A percentile compares a stretch with the other conserved stretches of the same genome.
Evolutionary conservation across 2,329 filamentous ascomycete species (phyloP).

Genomic region (Fusarium sp.): DNA sequence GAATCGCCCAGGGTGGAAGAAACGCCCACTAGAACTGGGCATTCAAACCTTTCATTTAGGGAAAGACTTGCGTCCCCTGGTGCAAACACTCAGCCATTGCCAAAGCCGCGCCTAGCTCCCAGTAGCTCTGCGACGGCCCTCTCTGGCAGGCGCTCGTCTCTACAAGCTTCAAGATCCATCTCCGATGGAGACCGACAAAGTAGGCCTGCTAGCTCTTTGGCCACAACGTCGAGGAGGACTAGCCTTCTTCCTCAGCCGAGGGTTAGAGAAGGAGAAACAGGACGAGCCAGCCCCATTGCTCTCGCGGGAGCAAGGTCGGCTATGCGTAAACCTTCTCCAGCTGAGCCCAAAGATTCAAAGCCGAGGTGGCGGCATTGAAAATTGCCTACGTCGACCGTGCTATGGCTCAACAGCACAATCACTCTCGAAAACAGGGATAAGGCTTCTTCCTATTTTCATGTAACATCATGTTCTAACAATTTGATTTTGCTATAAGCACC

Average conservation of each 20-base stretch:
- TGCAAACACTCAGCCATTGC: constrained; percentile 63
- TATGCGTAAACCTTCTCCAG: constrained; percentile 49
- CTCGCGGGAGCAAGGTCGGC: constrained; percentile 61
- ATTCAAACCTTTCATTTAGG: constrained; percentile 67
- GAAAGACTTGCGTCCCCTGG: constrained; percentile 67
- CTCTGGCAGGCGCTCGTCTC: constrained; percentile 66
- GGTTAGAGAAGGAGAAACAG: constrained; percentile 56
- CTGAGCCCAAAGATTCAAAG: constrained; percentile 60
- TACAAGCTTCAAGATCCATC: constrained; percentile 64
- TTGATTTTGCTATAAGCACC: constrained; percentile 33
- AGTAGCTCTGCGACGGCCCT: constrained; percentile 62
- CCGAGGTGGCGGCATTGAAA: constrained; percentile 65
- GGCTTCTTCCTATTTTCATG: constrained; percentile 33
- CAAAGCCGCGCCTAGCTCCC: constrained; percentile 61
- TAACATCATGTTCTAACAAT: constrained; percentile 44
- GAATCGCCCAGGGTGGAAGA: constrained; percentile 64
- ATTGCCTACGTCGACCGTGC: neutral
- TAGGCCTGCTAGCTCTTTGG: constrained; percentile 72
- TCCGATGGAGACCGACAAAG: constrained; percentile 51
- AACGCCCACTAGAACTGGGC: constrained; percentile 62
- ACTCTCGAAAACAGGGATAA: constrained; percentile 36
- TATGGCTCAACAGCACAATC: constrained; percentile 24
- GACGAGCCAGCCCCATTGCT: constrained; percentile 66
- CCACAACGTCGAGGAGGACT: constrained; percentile 63
- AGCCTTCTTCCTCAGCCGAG: constrained; percentile 69